Conservation (phyloP, 2,329 filamentous ascomycete species). For the Monilinia laxa region DNA sequence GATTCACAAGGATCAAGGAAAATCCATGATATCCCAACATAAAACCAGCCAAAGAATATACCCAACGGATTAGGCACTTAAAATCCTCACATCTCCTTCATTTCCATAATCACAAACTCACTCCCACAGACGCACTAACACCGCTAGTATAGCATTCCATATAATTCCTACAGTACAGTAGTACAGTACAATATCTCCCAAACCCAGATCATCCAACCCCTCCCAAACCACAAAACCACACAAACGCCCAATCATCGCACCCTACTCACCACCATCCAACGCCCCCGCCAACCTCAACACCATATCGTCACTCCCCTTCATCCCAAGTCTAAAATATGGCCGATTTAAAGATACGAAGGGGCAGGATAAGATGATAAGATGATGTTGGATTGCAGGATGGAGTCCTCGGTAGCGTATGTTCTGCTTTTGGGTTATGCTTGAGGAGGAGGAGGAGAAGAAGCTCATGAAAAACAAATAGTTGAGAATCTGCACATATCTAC, state of each 20-base stretch:
- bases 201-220: not conserved
- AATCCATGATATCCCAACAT: not conserved
- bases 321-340: not conserved
- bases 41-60: not conserved
- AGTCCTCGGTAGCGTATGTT: no score
- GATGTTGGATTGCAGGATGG: no score
- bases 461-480: no score
- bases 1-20: not conserved
- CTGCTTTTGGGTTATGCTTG: no score
- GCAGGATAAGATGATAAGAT: no score
- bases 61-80: no score
- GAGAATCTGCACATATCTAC: no score
- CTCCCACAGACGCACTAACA: not conserved
- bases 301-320: not conserved
- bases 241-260: not conserved
- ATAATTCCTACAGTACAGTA: not conserved
- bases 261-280: not conserved
- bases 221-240: not conserved
- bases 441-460: no score
- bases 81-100: no score
- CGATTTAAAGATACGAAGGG: no score
- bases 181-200: slow-evolving; percentile 5
- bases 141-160: not conserved
- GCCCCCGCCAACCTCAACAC: not conserved
- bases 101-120: not conserved